These are phyloP conservation scores for Penicillium mononematosum DNA, from an alignment of 495 filamentous ascomycete species.

Conservation along the genomic window DNA sequence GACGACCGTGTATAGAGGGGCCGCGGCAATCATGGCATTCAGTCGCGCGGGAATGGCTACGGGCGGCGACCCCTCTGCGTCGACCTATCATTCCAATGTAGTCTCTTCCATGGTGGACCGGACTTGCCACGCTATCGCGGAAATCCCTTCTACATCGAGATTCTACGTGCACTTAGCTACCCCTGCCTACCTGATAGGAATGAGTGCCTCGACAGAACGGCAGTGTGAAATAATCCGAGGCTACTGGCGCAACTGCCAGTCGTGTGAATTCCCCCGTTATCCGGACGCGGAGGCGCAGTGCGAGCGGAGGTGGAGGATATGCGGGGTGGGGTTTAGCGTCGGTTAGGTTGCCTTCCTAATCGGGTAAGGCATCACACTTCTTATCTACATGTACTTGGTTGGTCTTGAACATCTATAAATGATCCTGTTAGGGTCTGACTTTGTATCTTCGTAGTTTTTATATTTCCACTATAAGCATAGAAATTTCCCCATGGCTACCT, in stretches of 20 bases:
- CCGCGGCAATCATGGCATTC: slow-evolving; percentile 30
- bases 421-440: background rate
- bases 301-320: slow-evolving; percentile 26
- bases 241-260: slow-evolving; percentile 32
- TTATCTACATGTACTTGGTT: slow-evolving; percentile 17
- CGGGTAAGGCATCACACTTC: slow-evolving; percentile 20
- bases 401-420: slow-evolving; percentile 12
- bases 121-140: slow-evolving; percentile 24
- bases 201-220: slow-evolving; percentile 19
- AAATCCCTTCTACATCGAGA: slow-evolving; percentile 23
- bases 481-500: slow-evolving; percentile 3
- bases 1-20: slow-evolving; percentile 28
- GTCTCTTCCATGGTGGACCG: slow-evolving; percentile 26
- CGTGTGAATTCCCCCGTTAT: slow-evolving; percentile 32
- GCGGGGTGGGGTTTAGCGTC: slow-evolving; percentile 4
- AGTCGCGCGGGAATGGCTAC: slow-evolving; percentile 12
- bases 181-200: slow-evolving; percentile 26
- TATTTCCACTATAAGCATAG: background rate
- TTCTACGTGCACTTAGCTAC: slow-evolving; percentile 35
- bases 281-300: slow-evolving; percentile 32
- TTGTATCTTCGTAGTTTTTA: background rate
- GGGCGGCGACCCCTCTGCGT: background rate
- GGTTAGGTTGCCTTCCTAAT: slow-evolving; percentile 26
- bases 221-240: slow-evolving; percentile 29
- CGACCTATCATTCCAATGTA: slow-evolving; percentile 8